Evolutionary conservation across 805 yeast genomes (phyloP).

Genomic region (Yamadazyma ubonensis): DNA sequence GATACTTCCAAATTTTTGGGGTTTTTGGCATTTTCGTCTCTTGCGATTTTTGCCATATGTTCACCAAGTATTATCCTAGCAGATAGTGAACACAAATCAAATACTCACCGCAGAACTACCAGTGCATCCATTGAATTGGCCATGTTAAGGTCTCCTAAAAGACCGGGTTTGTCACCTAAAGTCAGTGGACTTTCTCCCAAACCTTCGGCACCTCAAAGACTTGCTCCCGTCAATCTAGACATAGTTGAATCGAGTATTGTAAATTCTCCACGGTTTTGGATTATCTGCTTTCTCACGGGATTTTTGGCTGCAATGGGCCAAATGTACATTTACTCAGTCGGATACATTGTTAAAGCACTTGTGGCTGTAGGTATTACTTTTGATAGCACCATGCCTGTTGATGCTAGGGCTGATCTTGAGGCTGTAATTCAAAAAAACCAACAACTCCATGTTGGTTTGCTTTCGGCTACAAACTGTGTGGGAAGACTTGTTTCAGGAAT

Average conservation of each 20-base stretch:
- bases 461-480: constrained; percentile 63
- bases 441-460: constrained; percentile 68
- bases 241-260: constrained; percentile 11
- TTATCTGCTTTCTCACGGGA: constrained; percentile 37
- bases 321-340: constrained; percentile 48
- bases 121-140: constrained; percentile 13
- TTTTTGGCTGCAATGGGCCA: constrained; percentile 44
- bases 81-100: constrained; percentile 31
- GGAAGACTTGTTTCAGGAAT: constrained; percentile 68
- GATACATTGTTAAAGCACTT: constrained; percentile 45
- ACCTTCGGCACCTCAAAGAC: neutral
- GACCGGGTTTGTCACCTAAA: constrained; percentile 1
- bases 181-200: neutral
- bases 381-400: constrained; percentile 22
- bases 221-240: constrained; percentile 12
- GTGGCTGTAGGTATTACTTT: constrained; percentile 19
- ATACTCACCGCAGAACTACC: constrained; percentile 10
- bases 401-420: constrained; percentile 20
- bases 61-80: constrained; percentile 46
- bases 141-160: constrained; percentile 8
- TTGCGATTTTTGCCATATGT: constrained; percentile 42
- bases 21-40: constrained; percentile 43
- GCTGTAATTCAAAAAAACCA: constrained; percentile 53
- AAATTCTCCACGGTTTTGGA: constrained; percentile 34
- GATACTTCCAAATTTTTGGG: constrained; percentile 56